These are phyloP conservation scores for Fomitopsis pinicola DNA, from an alignment of 1,284 basidiomycete genomes.

Conservation along the genomic window DNA sequence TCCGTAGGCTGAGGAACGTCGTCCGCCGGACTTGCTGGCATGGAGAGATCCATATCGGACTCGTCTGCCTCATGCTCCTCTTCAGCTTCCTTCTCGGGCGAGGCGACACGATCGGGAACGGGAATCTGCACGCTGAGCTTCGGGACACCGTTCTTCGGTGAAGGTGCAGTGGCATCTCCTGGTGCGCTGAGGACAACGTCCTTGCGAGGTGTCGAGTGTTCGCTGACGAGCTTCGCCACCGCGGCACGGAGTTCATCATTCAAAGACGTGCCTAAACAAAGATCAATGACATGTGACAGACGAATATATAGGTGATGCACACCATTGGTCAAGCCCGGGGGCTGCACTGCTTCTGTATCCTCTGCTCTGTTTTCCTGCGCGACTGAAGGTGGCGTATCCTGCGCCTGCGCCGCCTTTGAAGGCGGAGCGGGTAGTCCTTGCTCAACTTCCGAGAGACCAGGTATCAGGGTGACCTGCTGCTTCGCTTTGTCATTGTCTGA, in stretches of 20 bases:
- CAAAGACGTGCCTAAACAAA: not conserved
- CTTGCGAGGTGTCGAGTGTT: not conserved
- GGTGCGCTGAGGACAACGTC: not conserved
- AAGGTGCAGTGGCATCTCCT: not conserved
- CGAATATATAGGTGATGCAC: not conserved
- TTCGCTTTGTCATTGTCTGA: not conserved
- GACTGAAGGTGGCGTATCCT: not conserved
- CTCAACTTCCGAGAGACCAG: not conserved
- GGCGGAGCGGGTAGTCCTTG: not conserved
- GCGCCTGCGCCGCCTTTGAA: not conserved
- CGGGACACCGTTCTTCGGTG: not conserved
- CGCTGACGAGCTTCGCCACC: not conserved
- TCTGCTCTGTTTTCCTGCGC: not conserved
- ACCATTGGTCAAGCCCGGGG: not conserved
- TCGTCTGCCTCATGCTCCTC: not conserved
- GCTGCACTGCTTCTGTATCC: not conserved
- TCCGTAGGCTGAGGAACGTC: not conserved
- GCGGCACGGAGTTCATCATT: not conserved
- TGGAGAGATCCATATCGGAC: slow-evolving; percentile 5
- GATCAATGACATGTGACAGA: not conserved
- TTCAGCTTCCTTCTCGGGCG: not conserved
- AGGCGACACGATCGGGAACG: not conserved
- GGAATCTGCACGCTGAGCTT: not conserved
- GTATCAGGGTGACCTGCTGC: not conserved
- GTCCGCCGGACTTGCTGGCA: not conserved